Percentiles rank a stretch among this genome's conserved stretches.
Conservation (phyloP, 2,329 filamentous ascomycete genomes). For the Ophiocordyceps robertsii region DNA sequence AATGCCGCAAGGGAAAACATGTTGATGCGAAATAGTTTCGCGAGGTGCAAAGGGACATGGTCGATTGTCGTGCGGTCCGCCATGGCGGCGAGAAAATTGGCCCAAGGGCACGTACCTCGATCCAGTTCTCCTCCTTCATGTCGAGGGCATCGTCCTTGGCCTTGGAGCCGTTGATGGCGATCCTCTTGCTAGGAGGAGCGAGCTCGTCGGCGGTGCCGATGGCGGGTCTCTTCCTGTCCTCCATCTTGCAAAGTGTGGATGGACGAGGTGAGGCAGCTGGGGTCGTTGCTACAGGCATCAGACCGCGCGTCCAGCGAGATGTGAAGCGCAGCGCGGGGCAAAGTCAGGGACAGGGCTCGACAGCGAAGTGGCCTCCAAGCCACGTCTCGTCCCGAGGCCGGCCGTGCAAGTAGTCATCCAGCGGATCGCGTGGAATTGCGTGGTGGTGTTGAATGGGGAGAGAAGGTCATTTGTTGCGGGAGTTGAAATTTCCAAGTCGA, state of each 20-base stretch:
- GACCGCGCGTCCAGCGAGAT: conserved; percentile 30
- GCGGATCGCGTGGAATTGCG: conserved; percentile 15
- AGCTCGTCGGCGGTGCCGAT: conserved; percentile 67
- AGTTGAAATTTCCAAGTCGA: conserved; percentile 32
- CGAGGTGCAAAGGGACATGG: neutral
- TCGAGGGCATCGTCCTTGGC: conserved; percentile 41
- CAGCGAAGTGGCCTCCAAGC: conserved; percentile 16
- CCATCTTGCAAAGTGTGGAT: conserved; percentile 88
- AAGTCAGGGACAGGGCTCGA: conserved; percentile 14
- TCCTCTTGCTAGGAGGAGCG: conserved; percentile 81
- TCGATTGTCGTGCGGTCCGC: conserved; percentile 2
- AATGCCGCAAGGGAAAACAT: neutral
- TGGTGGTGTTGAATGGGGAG: conserved; percentile 15
- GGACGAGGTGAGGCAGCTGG: conserved; percentile 57
- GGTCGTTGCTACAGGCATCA: conserved; percentile 79
- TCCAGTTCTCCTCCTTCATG: conserved; percentile 46
- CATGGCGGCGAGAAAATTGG: conserved; percentile 9
- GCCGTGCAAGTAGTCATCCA: conserved; percentile 21
- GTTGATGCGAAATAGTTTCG: neutral
- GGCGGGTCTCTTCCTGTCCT: conserved; percentile 96
- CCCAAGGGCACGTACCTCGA: conserved; percentile 46
- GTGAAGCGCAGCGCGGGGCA: conserved; percentile 26
- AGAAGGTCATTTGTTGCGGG: conserved; percentile 19
- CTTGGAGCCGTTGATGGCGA: conserved; percentile 70
- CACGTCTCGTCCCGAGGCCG: conserved; percentile 19